Evolutionary conservation across 2,329 filamentous ascomycete genomes (phyloP).

Genomic region (Verticillium klebahnii): DNA sequence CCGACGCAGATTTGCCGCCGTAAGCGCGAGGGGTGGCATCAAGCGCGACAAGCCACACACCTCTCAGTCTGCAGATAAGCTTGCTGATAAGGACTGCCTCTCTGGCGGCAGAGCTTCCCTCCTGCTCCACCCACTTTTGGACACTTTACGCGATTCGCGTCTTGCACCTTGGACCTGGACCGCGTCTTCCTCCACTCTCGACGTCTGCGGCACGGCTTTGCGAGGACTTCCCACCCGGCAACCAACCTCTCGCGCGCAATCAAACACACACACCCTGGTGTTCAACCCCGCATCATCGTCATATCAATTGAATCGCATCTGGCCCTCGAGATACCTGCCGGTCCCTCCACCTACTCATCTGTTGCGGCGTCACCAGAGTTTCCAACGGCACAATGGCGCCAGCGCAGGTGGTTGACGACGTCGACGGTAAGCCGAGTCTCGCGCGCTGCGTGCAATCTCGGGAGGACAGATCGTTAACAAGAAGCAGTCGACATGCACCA

Average conservation of each 20-base stretch:
- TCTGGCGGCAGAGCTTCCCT: not conserved
- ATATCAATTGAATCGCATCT: not conserved
- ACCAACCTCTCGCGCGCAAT: not conserved
- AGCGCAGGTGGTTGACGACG: slow-evolving; percentile 42
- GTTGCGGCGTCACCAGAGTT: not conserved
- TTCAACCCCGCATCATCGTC: not conserved
- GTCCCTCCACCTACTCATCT: not conserved
- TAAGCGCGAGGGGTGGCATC: not conserved
- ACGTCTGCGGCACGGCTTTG: not conserved
- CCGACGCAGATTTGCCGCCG: not conserved
- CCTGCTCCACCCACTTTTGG: not conserved
- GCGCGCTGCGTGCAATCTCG: not conserved
- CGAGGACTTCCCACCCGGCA: not conserved
- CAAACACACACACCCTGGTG: not conserved
- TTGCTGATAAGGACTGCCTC: not conserved
- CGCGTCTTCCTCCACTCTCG: not conserved
- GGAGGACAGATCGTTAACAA: not conserved
- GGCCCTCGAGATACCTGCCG: slow-evolving; percentile 1
- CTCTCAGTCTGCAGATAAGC: not conserved
- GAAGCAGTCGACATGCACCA: slow-evolving; percentile 44
- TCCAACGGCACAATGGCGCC: slow-evolving; percentile 34
- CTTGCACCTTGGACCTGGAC: not conserved
- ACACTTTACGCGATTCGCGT: slow-evolving; percentile 5
- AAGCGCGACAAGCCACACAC: not conserved
- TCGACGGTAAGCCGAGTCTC: slow-evolving; percentile 35